Percentiles rank a stretch among this genome's conserved stretches.
These are phyloP conservation scores for Venturia effusa DNA, from an alignment of 2,329 filamentous ascomycete species.

Conservation along the genomic window DNA sequence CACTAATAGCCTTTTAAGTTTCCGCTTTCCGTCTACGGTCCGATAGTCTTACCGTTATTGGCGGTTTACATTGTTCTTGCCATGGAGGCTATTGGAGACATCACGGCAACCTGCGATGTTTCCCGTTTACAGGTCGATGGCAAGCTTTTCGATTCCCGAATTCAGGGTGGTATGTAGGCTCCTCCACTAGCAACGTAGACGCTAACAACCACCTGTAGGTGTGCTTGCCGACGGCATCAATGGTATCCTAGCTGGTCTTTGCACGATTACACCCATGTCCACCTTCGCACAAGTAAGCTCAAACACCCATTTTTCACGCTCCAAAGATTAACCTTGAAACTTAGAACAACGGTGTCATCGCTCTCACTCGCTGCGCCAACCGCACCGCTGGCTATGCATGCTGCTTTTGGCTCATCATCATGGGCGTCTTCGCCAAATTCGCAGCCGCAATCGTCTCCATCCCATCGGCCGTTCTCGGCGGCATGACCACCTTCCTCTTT, in stretches of 20 bases:
- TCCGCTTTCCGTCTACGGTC: slow-evolving; percentile 58
- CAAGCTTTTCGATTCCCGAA: slow-evolving; percentile 59
- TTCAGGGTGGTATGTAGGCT: slow-evolving; percentile 78
- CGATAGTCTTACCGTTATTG: slow-evolving; percentile 61
- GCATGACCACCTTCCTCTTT: slow-evolving; percentile 66
- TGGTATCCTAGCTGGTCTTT: slow-evolving; percentile 62
- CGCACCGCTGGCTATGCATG: slow-evolving; percentile 69
- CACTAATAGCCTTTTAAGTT: slow-evolving; percentile 52
- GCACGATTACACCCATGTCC: slow-evolving; percentile 70
- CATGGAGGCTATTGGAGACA: slow-evolving; percentile 71
- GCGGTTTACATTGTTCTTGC: slow-evolving; percentile 55
- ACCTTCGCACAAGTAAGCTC: slow-evolving; percentile 51
- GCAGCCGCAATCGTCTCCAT: slow-evolving; percentile 70
- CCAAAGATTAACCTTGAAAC: neutral
- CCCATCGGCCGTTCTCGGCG: slow-evolving; percentile 41
- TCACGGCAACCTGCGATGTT: slow-evolving; percentile 68
- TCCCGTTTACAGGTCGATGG: slow-evolving; percentile 56
- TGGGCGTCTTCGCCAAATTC: slow-evolving; percentile 77
- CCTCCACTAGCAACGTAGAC: too few species aligned
- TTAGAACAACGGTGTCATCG: slow-evolving; percentile 75
- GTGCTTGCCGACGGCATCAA: slow-evolving; percentile 69
- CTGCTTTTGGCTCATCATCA: slow-evolving; percentile 47
- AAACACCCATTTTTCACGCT: too few species aligned
- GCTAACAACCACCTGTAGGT: too few species aligned
- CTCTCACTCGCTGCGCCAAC: slow-evolving; percentile 71